Base-by-base conservation (phyloP, 2,329 filamentous ascomycete genomes). In the Fusarium sp. region DNA sequence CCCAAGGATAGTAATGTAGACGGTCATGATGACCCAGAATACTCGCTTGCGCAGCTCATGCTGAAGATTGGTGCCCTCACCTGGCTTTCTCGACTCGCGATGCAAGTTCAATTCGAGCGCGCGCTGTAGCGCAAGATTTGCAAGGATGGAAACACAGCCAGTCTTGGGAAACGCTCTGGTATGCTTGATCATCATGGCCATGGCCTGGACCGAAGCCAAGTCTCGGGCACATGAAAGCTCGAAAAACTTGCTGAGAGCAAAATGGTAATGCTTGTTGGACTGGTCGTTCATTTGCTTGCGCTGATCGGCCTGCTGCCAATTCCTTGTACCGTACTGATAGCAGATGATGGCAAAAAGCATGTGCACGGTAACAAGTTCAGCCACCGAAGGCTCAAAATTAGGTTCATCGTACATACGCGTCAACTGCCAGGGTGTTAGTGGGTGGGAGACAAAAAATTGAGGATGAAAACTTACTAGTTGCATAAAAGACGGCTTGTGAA, bases 261-360 rank as follows among this genome's bases (percentile, higher is more conserved):
- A 94, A 69, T 93, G 89, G 67, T 93, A 94, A 73, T 95, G 91
- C 50, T 85, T 85, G 74, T 93, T 91, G 4, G 90, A 91, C 46
- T 88, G 78, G 1, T 86, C 81, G 64, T 89, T 86, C 48, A 89
- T 77, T 35, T 82, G 79, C 7, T 79, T 77, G 58, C 84, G 81
- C 55, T 84, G 80, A 4, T 82, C 80, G 13, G 83, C 73, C 53
- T 85, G 78, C 58, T 86, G 81, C 59, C 81, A 79, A 67, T 92
- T 93, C 19, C 91, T 83, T 5, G 87, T 80, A n/a, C 89, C 88
- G 58, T 88, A 91, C 68, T 96, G 91, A 66, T 90, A 92, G 71
- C 88, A 88, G 67, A 94, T 90, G 45, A 88, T 88, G 10, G 91
- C 89, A 56, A 95, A 88, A 38, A 95, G 84, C 86, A 93, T 91